Percentiles rank a stretch among this genome's conserved stretches.
Evolutionary conservation across 106 monocot genomes (phyloP).

Genomic region (Acorus calamus): DNA sequence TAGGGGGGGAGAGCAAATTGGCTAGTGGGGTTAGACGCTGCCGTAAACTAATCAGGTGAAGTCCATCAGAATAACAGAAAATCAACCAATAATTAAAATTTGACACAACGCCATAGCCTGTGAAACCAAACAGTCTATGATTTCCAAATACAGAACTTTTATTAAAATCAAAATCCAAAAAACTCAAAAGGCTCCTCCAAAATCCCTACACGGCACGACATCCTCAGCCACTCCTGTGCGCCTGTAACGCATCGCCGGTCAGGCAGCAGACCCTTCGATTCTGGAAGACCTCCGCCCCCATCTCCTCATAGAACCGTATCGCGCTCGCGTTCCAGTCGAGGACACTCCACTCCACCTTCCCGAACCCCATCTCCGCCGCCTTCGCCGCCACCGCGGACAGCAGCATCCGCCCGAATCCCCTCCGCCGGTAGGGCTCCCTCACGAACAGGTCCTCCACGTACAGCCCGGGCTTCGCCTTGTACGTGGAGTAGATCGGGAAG

Average conservation of each 20-base stretch:
- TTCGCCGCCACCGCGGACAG: constrained; percentile 68
- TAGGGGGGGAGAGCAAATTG: no score
- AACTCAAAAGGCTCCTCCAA: no score
- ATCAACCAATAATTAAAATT: no score
- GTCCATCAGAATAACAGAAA: no score
- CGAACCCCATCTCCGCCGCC: constrained; percentile 65
- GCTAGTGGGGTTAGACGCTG: no score
- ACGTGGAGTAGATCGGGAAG: constrained; percentile 88
- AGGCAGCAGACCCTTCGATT: constrained; percentile 78
- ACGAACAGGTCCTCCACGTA: constrained; percentile 85
- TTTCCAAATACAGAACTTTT: no score
- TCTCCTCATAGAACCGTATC: constrained; percentile 65
- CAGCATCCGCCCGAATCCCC: constrained; percentile 71
- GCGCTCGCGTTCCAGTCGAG: constrained; percentile 82
- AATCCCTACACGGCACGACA: no score
- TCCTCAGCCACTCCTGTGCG: constrained; percentile 4
- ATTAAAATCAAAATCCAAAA: no score
- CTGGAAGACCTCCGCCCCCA: constrained; percentile 75
- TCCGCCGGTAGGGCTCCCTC: constrained; percentile 66
- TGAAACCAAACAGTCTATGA: no score
- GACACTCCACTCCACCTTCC: constrained; percentile 84
- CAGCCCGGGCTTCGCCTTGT: constrained; percentile 59
- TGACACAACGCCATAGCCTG: no score
- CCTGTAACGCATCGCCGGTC: constrained; percentile 34
- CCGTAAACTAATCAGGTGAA: no score